Conservation (phyloP, 495 filamentous ascomycete species). For the Penicillium fimorum region DNA sequence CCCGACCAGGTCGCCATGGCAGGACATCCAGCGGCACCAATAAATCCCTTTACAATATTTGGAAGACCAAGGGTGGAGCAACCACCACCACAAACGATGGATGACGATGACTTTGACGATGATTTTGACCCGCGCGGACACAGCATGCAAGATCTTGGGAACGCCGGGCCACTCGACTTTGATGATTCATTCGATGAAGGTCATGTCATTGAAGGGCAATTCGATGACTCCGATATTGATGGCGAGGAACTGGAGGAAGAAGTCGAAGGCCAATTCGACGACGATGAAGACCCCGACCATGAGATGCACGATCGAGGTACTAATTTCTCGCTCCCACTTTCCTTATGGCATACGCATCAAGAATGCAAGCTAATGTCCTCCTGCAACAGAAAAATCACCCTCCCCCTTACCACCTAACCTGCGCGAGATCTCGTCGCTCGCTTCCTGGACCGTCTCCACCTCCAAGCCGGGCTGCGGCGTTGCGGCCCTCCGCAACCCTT, state of each 20-base stretch:
- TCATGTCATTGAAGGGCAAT: conserved; percentile 21
- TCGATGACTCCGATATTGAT: conserved; percentile 31
- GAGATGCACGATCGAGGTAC: conserved; percentile 43
- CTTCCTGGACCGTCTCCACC: conserved; percentile 87
- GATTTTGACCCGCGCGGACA: conserved; percentile 19
- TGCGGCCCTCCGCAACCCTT: conserved; percentile 76
- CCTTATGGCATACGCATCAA: background rate
- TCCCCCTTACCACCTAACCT: conserved; percentile 50
- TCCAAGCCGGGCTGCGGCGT: conserved; percentile 90
- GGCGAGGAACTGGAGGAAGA: conserved; percentile 41
- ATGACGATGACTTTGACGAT: conserved; percentile 20
- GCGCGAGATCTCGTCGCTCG: conserved; percentile 92
- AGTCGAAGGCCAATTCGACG: conserved; percentile 34
- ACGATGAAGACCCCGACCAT: conserved; percentile 42
- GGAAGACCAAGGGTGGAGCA: conserved; percentile 29
- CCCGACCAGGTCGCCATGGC: conserved; percentile 23
- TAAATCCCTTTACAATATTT: conserved; percentile 37
- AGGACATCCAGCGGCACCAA: conserved; percentile 24
- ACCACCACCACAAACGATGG: conserved; percentile 19
- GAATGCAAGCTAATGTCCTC: background rate
- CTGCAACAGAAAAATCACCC: conserved; percentile 32
- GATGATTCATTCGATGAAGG: conserved; percentile 19
- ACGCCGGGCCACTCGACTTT: conserved; percentile 12
- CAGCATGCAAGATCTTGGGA: conserved; percentile 11
- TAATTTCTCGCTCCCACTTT: background rate